Evolutionary conservation across 2,329 filamentous ascomycete genomes (phyloP).

Genomic region (Trichoderma sp.): DNA sequence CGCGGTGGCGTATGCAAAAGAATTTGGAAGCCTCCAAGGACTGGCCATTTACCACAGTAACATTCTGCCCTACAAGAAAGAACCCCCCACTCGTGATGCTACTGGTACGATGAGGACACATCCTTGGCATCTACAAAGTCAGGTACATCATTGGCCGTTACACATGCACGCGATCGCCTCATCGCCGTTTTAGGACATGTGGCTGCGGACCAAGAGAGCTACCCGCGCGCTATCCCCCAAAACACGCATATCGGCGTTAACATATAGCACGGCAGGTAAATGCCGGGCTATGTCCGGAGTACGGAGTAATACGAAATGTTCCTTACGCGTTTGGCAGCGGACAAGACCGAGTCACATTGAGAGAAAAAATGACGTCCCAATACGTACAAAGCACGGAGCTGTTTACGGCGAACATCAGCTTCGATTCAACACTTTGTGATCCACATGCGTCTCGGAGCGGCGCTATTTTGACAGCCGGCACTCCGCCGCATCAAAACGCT

Average conservation of each 20-base stretch:
- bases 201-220: neutral
- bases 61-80: neutral
- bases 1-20: neutral
- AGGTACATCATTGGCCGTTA: neutral
- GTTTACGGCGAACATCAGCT: neutral
- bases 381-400: too few relatives aligned
- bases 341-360: neutral
- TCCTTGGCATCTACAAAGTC: neutral
- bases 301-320: neutral
- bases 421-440: neutral
- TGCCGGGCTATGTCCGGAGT: neutral
- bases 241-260: neutral
- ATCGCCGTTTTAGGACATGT: neutral
- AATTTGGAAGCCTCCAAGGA: neutral
- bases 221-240: neutral
- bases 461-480: neutral
- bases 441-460: neutral
- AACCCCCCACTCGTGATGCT: neutral
- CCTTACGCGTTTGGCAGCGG: conserved; percentile 2
- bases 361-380: neutral
- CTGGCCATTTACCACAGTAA: neutral
- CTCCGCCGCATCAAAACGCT: neutral
- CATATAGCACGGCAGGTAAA: neutral
- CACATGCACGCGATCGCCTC: neutral
- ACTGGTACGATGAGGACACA: neutral